Percentiles rank a stretch among this genome's conserved stretches.
phyloP scores from a whole-genome alignment of 2,329 filamentous ascomycete species.

The Plectosphaerella sp. region DNA sequence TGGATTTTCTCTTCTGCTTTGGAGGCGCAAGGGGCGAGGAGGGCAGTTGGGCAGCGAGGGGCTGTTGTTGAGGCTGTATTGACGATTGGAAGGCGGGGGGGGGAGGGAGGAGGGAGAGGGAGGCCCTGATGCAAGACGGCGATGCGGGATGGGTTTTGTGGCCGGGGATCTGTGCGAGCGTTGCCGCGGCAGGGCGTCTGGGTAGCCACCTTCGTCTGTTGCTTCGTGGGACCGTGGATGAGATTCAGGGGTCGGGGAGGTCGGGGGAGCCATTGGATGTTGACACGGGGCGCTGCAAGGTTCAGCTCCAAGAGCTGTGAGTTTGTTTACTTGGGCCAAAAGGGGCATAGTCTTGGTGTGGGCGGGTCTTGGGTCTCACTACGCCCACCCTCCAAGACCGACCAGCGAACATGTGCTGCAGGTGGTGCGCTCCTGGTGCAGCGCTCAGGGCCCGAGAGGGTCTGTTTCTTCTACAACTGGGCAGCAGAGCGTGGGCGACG shows the following conservation, averaged over 20 bases:
- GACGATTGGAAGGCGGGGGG: conserved; percentile 11
- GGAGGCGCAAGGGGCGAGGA: conserved; percentile 7
- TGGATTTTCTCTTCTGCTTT: conserved; percentile 13
- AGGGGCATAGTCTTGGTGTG: conserved; percentile 1
- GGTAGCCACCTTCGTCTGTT: conserved; percentile 2
- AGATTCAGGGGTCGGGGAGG: not conserved
- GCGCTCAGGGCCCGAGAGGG: too few species aligned
- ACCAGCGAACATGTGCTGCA: not conserved
- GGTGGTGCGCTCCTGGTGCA: not conserved
- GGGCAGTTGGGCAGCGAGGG: conserved; percentile 4
- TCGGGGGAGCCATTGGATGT: conserved; percentile 22
- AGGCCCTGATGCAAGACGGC: conserved; percentile 12
- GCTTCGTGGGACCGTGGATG: too few species aligned
- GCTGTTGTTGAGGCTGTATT: conserved; percentile 1
- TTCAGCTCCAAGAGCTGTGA: not conserved
- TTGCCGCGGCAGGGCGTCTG: conserved; percentile 13
- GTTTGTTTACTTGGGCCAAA: conserved; percentile 11
- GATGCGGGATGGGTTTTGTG: conserved; percentile 16
- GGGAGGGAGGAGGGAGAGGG: conserved; percentile 13
- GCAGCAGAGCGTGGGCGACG: too few species aligned
- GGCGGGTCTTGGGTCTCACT: not conserved
- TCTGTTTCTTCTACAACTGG: too few species aligned
- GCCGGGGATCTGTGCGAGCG: conserved; percentile 13
- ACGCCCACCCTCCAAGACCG: not conserved
- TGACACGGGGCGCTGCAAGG: conserved; percentile 5